Conservation (phyloP, 1,284 basidiomycete genomes). For the Cryptococcus amylolentus region DNA sequence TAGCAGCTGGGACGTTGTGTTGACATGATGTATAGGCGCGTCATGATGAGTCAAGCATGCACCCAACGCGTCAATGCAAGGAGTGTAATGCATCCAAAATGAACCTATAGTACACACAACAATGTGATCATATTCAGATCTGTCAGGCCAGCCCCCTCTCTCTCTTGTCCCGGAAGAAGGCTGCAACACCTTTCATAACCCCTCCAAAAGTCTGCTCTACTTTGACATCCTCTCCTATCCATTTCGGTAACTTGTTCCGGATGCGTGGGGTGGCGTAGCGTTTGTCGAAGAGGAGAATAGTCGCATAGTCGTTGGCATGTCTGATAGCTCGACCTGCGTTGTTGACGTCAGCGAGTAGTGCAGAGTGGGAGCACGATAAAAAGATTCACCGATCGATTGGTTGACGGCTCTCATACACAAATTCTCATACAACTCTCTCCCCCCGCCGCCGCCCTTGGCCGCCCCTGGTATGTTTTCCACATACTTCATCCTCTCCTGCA, state of each 20-base stretch:
- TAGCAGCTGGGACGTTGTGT: no score
- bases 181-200: conserved; percentile 64
- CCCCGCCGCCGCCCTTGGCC: conserved; percentile 66
- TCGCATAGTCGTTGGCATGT: conserved; percentile 81
- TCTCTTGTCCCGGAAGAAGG: conserved; percentile 60
- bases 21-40: no score
- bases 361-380: neutral
- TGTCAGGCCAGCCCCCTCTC: conserved; percentile 9
- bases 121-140: no score
- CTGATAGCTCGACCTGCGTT: conserved; percentile 77
- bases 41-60: no score
- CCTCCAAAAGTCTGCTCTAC: conserved; percentile 69
- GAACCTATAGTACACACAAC: no score
- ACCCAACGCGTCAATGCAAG: no score
- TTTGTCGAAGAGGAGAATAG: conserved; percentile 72
- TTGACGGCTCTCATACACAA: conserved; percentile 96
- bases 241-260: conserved; percentile 72
- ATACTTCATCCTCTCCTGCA: conserved; percentile 86
- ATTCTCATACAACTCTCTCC: conserved; percentile 75
- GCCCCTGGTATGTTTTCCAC: conserved; percentile 56
- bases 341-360: conserved; percentile 2
- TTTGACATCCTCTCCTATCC: conserved; percentile 71
- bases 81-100: no score
- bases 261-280: conserved; percentile 69
- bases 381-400: conserved; percentile 78